phyloP scores from a whole-genome alignment of 345 rosid genomes.

The Microcos paniculata region DNA sequence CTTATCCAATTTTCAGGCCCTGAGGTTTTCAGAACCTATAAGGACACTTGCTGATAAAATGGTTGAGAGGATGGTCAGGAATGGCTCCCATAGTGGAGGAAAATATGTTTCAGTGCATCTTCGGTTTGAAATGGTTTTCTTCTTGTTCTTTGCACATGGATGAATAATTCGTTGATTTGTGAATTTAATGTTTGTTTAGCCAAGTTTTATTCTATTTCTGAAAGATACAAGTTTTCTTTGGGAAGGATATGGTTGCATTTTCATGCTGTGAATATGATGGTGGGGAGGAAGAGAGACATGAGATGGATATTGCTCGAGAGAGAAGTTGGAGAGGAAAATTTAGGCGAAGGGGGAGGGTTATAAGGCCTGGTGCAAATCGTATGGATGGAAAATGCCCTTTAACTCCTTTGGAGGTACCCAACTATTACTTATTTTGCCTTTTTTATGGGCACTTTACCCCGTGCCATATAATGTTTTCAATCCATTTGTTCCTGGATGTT shows the following conservation, averaged over 20 bases:
- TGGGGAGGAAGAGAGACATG: conserved; percentile 81
- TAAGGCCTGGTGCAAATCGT: conserved; percentile 88
- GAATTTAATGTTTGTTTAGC: background rate
- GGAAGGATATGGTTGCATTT: conserved; percentile 96
- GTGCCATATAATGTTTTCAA: background rate
- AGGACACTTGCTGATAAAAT: conserved; percentile 83
- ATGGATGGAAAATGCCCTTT: conserved; percentile 95
- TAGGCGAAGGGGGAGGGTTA: conserved; percentile 83
- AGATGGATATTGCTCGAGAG: conserved; percentile 94
- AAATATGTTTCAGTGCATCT: conserved; percentile 97
- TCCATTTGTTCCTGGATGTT: background rate
- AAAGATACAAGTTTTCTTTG: conserved; percentile 12
- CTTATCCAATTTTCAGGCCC: conserved; percentile 79
- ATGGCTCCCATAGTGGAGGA: conserved; percentile 63
- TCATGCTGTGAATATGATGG: conserved; percentile 98
- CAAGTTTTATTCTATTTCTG: conserved; percentile 7
- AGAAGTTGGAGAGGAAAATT: conserved; percentile 97
- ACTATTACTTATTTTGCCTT: background rate
- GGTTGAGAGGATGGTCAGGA: conserved; percentile 82
- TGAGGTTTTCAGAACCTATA: conserved; percentile 83
- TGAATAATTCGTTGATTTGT: conserved; percentile 5
- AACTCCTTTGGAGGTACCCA: conserved; percentile 82
- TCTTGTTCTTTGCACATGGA: conserved; percentile 13
- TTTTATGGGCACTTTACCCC: background rate
- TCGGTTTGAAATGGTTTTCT: conserved; percentile 79